Evolutionary conservation across 176 grass and related monocot genomes (phyloP), one percentile per base, ranked within the genome.

Genomic region (Elaeis guineensis): DNA sequence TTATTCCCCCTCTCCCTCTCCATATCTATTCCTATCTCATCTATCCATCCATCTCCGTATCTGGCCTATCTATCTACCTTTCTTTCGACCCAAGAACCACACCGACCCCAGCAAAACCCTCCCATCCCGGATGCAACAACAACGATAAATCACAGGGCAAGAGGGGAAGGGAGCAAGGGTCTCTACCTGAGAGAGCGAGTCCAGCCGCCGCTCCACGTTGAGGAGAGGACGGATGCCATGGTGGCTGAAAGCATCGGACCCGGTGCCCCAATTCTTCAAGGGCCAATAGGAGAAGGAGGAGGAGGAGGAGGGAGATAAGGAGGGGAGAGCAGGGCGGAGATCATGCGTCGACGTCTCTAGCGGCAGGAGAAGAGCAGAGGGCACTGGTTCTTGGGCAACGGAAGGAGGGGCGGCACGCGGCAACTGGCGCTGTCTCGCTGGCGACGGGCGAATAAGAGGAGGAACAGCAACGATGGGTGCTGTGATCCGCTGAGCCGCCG

Each of bases 111-210:
- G 28, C 5, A 30, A 30, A 30, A 30, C 28, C 28, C 28, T 30
- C 28, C 60, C 17, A 52, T 17, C 16, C 17, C 6, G 6, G 55
- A 35, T 21, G 51, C 50, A n/a, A 35, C 54, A 4, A 28, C 11
- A 21, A 21, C 5, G 7, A 44, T 2, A n/a, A 18, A 5, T 53
- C 35, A 44, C 11, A 14, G 35, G 35, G 35, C 4, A 16, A 68
- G 52, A 18, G 11, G 20, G 26, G 28, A 44, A 55, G n/a, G 55
- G 17, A 54, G 25, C 32, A 12, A 44, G 35, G 26, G 52, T 68
- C 17, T 68, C 26, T 52, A 68, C 65, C 65, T 68, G 52, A 68
- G 52, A 55, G 25, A 35, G 19, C 35, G 35, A 44, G 6, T 35
- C 32, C 26, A 44, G 51, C 65, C 26, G n/a, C 26, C n/a, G 5